phyloP scores from a whole-genome alignment of 2,329 filamentous ascomycete species.

The Waltergamsia citrina region DNA sequence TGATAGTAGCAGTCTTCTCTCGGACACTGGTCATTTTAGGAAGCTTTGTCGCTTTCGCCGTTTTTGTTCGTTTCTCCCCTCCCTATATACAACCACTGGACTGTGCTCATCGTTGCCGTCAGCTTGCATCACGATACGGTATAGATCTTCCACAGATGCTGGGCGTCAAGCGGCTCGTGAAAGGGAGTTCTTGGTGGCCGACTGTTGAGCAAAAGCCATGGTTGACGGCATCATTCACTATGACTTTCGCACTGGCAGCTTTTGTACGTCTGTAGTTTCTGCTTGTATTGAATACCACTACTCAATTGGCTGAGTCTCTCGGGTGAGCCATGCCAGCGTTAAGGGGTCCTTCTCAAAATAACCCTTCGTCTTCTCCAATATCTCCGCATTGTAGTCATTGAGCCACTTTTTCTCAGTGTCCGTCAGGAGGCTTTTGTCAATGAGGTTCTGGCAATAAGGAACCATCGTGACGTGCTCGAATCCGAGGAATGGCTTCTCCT shows the following conservation, averaged over 20 bases:
- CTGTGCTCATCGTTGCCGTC: not conserved
- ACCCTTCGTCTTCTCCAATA: conserved; percentile 69
- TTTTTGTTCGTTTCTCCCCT: conserved; percentile 44
- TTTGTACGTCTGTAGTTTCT: conserved; percentile 32
- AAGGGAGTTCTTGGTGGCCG: conserved; percentile 30
- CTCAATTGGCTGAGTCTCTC: conserved; percentile 65
- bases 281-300: not conserved
- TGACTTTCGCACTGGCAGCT: conserved; percentile 59
- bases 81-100: not conserved
- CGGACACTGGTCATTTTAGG: conserved; percentile 58
- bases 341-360: conserved; percentile 66
- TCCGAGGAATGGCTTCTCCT: conserved; percentile 86
- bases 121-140: conserved; percentile 34
- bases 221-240: conserved; percentile 61
- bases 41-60: conserved; percentile 51
- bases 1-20: conserved; percentile 62
- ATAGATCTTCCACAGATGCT: conserved; percentile 27
- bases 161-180: conserved; percentile 23
- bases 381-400: conserved; percentile 74
- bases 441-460: conserved; percentile 83
- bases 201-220: conserved; percentile 48
- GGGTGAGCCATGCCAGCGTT: conserved; percentile 71
- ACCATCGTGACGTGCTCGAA: conserved; percentile 98
- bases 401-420: conserved; percentile 73
- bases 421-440: conserved; percentile 65